Evolutionary conservation across 208 protist genomes (phyloP).

Genomic region (Crithidia mellificae): DNA sequence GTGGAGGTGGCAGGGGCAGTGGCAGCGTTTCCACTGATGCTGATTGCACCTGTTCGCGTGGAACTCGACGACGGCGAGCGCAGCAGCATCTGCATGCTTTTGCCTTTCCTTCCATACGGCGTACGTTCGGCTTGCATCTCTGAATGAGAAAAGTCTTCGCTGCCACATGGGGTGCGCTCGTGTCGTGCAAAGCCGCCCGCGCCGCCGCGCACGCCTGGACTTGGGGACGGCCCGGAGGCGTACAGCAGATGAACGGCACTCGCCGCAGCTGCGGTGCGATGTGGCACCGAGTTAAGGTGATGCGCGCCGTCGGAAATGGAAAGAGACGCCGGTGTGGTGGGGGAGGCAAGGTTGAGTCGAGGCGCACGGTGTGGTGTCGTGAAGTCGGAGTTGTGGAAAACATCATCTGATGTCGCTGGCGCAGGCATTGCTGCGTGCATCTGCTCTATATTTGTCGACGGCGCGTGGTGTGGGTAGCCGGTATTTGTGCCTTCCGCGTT

Average conservation of each 20-base stretch:
- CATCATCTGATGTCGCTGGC: too few relatives aligned
- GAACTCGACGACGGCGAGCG: slow-evolving; percentile 2
- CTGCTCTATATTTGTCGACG: too few relatives aligned
- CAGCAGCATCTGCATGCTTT: background rate
- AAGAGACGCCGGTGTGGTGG: background rate
- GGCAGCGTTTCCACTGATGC: too few relatives aligned
- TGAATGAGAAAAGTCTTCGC: too few relatives aligned
- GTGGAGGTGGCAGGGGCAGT: background rate
- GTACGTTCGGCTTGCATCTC: too few relatives aligned
- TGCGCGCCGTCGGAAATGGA: slow-evolving; percentile 34
- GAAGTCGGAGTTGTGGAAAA: background rate
- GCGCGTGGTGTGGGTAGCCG: too few relatives aligned
- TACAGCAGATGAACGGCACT: slow-evolving; percentile 13
- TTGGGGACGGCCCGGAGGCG: background rate
- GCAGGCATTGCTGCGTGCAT: too few relatives aligned
- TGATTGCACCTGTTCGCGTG: background rate
- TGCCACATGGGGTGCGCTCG: background rate
- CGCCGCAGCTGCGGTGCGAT: slow-evolving; percentile 26
- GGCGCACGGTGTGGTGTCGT: background rate
- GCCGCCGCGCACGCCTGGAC: background rate
- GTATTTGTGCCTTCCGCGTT: too few relatives aligned
- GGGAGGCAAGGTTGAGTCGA: background rate
- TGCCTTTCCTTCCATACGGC: too few relatives aligned
- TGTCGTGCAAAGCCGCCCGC: background rate
- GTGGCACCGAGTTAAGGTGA: slow-evolving; percentile 25